Base-by-base conservation (phyloP, 2,329 filamentous ascomycete genomes). In the Apiospora rasikravindrae region DNA sequence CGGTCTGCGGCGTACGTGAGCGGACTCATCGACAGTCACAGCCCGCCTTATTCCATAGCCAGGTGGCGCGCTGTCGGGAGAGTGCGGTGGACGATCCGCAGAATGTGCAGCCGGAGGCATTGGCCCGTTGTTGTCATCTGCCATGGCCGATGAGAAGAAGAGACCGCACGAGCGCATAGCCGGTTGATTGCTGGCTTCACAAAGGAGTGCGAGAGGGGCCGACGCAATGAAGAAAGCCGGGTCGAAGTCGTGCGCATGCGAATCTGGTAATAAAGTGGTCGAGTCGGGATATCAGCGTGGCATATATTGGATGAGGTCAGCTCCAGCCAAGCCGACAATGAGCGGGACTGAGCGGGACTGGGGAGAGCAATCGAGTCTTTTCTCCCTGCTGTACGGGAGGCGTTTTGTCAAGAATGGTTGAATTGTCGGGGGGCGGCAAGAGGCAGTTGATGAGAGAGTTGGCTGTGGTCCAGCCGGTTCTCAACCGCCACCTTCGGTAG, bases 21-120 rank as follows among this genome's bases (percentile, higher is more conserved):
- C 53, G 33, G 77, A 66, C 69, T 85, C 82, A 72, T 84, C 83
- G 68, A 84, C 76, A 42, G 83, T 85, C 69, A 80, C 81, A 70
- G 83, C 77, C 71, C 85, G 83, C 71, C 85, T 85, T 64, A 86
- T 72, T 64, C 79, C 78, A 74, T 84, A 81, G 53, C 83, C 82
- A 44, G 81, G 73, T 13, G 78, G 77, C 61, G 74, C 76, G 72
- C 73, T 74, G 47, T 71, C 73, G 44, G 76, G 33, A 16, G 73
- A 67, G 37, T 68, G 72, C 11, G 76, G 67, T n/a, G 70, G 19
- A 14, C 73, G 73, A 22, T 69, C 74, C 51, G 73, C 73, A 6
- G 76, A 70, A 70, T 77, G 74, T 61, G 73, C 69, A 67, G 77
- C 73, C 47, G 68, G 37, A 22, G 76, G 73, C 11, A 75, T 75